Percentiles rank a stretch among this genome's conserved stretches.
Evolutionary conservation across 345 rosid species (phyloP).

Genomic region (Brassica rapa): DNA sequence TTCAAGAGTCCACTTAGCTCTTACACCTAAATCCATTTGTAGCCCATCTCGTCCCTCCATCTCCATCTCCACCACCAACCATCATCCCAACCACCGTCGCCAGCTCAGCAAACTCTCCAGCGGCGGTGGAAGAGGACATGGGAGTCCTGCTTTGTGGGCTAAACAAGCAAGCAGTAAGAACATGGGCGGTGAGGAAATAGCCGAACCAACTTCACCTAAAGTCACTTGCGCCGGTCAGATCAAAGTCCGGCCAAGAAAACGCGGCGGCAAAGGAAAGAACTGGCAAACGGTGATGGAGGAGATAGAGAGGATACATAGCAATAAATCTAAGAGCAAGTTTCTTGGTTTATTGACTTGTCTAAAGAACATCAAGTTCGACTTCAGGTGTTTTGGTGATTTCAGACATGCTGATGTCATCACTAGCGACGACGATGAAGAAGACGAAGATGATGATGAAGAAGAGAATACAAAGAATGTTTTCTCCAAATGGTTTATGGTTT

Average conservation of each 20-base stretch:
- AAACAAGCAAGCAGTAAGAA: constrained; percentile 53
- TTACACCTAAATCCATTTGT: constrained; percentile 72
- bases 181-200: constrained; percentile 47
- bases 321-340: constrained; percentile 49
- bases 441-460: constrained; percentile 30
- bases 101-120: constrained; percentile 46
- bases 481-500: constrained; percentile 80
- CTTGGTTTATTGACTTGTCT: constrained; percentile 75
- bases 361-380: constrained; percentile 55
- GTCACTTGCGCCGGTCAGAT: constrained; percentile 96
- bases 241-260: constrained; percentile 67
- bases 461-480: constrained; percentile 59
- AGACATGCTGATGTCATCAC: constrained; percentile 48
- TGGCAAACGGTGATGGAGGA: constrained; percentile 88
- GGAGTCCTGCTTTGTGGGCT: constrained; percentile 71
- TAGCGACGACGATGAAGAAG: constrained; percentile 54
- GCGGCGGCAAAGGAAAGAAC: constrained; percentile 47
- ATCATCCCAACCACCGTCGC: constrained; percentile 47
- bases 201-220: constrained; percentile 88
- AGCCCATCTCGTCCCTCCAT: constrained; percentile 63
- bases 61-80: constrained; percentile 49
- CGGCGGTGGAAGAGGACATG: constrained; percentile 14
- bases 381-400: constrained; percentile 68
- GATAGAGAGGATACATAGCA: constrained; percentile 61
- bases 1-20: constrained; percentile 65